phyloP scores from a whole-genome alignment of 345 rosid genomes.

The Sisymbrium altissimum region DNA sequence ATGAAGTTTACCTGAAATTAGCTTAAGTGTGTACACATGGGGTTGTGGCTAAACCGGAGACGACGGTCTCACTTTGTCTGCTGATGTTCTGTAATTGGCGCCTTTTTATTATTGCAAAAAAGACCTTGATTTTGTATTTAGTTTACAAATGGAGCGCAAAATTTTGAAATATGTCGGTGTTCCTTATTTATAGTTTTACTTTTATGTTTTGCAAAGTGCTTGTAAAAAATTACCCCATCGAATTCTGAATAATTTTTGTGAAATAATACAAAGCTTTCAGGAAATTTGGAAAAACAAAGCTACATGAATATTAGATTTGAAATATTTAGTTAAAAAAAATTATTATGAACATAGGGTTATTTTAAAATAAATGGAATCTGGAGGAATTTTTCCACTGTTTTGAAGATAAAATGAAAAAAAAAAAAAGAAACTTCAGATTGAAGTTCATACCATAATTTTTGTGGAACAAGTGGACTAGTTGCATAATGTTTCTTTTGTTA shows the following conservation, averaged over 20 bases:
- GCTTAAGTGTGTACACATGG: not conserved
- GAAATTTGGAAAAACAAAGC: too few species aligned
- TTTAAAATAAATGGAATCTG: not conserved
- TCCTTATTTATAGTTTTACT: not conserved
- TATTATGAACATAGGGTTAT: not conserved
- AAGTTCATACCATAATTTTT: not conserved
- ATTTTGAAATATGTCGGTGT: not conserved
- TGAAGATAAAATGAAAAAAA: not conserved
- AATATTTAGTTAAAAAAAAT: not conserved
- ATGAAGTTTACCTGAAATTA: not conserved
- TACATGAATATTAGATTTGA: not conserved
- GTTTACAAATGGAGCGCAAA: not conserved
- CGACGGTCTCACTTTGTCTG: not conserved
- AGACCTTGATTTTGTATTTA: not conserved
- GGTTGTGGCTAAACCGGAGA: not conserved
- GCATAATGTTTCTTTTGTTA: not conserved
- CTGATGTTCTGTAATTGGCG: not conserved
- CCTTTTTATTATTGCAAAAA: not conserved
- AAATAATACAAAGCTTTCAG: too few species aligned
- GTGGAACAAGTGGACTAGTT: not conserved
- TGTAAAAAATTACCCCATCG: not conserved
- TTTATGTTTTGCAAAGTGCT: not conserved
- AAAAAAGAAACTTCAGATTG: not conserved
- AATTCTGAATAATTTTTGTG: too few species aligned
- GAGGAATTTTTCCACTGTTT: not conserved